Base-by-base conservation (phyloP, 495 filamentous ascomycete species). In the Aspergillus saccharolyticus region DNA sequence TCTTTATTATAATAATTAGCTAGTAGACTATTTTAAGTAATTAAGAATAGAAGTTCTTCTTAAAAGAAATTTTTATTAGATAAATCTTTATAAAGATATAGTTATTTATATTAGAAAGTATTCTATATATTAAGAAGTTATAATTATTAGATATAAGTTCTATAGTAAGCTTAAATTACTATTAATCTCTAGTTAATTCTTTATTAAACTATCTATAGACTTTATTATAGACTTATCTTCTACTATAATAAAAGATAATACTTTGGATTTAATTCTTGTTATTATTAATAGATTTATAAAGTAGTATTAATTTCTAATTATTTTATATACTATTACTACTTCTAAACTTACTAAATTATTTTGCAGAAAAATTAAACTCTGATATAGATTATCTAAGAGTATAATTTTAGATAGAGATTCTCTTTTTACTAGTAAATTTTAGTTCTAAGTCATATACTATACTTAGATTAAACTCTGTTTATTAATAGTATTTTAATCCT, bases 251-350 rank as follows among this genome's bases (percentile, higher is more conserved):
- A 24, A 55, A 16, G 19, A 55, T 24, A 46, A 39, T n/a, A 39
- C 14, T 43, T 53, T 45, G 30, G 25, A 45, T n/a, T 45, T 24
- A 28, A 28, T 45, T 45, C 30, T 22, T 45, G 10, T 55, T 28
- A 45, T 28, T 46, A n/a, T n/a, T n/a, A n/a, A 55, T 55, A 42
- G 6, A 45, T 39, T 39, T 39, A 39, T 39, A 39, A 24, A 46
- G n/a, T 24, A 45, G 55, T 57, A 47, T 53, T 51, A 55, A 44
- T 45, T 52, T 52, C 21, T 44, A n/a, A 55, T 18, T 56, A 25
- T 51, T 44, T 60, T 56, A 22, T 28, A 56, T 47, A 54, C 54
- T 51, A 45, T 46, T 43, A 46, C 12, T 54, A 47, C 42, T 44
- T 54, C 39, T 55, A 15, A 48, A 28, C 54, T 25, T 28, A 53